phyloP scores from a whole-genome alignment of 805 yeast genomes.

The Candida broadrunensis region DNA sequence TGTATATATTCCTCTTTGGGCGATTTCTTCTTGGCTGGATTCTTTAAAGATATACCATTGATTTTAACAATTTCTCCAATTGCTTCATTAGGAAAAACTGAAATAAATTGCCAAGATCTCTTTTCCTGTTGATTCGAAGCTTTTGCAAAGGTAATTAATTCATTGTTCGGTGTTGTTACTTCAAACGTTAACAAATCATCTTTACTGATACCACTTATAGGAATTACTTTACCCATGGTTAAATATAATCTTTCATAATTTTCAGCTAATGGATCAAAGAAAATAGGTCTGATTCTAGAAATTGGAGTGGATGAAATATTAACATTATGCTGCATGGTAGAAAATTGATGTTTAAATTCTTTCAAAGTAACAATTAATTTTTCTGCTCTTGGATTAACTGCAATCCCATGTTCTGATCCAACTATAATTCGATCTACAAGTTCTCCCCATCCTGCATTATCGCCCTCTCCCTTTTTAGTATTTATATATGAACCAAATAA shows the following conservation, averaged over 20 bases:
- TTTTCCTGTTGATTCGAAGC: slow-evolving; percentile 59
- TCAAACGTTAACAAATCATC: slow-evolving; percentile 52
- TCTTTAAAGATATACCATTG: slow-evolving; percentile 48
- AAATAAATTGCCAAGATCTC: slow-evolving; percentile 65
- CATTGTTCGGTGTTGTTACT: slow-evolving; percentile 50
- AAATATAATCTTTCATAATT: slow-evolving; percentile 61
- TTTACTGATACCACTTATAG: slow-evolving; percentile 22
- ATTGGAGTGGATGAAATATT: slow-evolving; percentile 40
- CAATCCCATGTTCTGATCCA: slow-evolving; percentile 74
- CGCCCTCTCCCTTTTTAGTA: slow-evolving; percentile 16
- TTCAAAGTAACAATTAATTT: slow-evolving; percentile 65
- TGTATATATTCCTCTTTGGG: slow-evolving; percentile 52
- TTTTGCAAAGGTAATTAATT: slow-evolving; percentile 54
- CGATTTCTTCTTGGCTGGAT: slow-evolving; percentile 23
- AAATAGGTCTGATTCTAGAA: slow-evolving; percentile 61
- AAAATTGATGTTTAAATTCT: slow-evolving; percentile 57
- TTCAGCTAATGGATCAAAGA: slow-evolving; percentile 60
- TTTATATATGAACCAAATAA: slow-evolving; percentile 68
- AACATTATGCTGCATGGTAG: neutral
- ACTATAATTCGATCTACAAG: slow-evolving; percentile 71
- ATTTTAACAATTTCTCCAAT: slow-evolving; percentile 71
- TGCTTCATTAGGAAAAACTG: slow-evolving; percentile 67
- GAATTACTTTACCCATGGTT: slow-evolving; percentile 48
- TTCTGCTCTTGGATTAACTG: slow-evolving; percentile 79
- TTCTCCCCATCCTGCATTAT: slow-evolving; percentile 82